These are phyloP conservation scores for Fusarium sp. DNA, from an alignment of 2,329 filamentous ascomycete species.

Conservation along the genomic window DNA sequence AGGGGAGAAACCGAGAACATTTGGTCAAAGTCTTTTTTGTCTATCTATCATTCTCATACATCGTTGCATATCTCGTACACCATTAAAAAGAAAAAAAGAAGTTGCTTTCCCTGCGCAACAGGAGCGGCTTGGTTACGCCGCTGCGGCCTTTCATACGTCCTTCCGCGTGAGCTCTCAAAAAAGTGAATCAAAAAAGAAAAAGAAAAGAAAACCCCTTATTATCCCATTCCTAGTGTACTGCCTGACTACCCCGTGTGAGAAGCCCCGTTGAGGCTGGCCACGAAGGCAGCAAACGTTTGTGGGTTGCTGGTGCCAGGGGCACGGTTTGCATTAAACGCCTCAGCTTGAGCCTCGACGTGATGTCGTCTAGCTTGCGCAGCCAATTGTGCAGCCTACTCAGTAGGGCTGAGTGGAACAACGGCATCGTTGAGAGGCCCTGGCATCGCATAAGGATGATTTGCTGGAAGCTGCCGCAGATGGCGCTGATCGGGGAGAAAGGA, in stretches of 20 bases:
- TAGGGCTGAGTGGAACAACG: background rate
- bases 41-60: slow-evolving; percentile 5
- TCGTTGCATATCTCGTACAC: slow-evolving; percentile 3
- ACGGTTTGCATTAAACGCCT: background rate
- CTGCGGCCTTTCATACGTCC: background rate
- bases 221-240: background rate
- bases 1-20: background rate
- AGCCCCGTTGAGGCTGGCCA: background rate
- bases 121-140: background rate
- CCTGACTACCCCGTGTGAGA: background rate
- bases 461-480: background rate
- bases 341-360: background rate
- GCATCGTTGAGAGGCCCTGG: background rate
- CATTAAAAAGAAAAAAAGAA: background rate
- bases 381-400: background rate
- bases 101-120: background rate
- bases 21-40: background rate
- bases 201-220: background rate
- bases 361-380: background rate
- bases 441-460: background rate
- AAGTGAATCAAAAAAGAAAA: background rate
- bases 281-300: background rate
- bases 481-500: background rate
- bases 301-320: background rate
- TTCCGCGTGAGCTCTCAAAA: background rate